Evolutionary conservation across 176 grass and related monocot genomes (phyloP), one percentile per base, ranked within the genome.

Genomic region (Alopecurus myosuroides): DNA sequence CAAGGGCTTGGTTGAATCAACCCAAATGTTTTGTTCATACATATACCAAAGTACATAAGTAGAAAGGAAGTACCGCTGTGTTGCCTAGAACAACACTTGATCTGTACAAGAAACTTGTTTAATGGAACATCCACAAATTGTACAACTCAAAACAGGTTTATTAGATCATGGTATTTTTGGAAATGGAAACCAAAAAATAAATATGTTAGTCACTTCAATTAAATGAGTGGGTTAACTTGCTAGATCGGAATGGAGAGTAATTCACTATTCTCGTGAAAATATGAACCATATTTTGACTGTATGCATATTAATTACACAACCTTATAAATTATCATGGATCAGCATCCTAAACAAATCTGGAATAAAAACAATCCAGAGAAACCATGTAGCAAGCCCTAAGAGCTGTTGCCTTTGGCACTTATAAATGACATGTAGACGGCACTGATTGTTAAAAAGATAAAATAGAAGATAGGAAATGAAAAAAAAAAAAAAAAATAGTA

Each of bases 401-500:
- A 85, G 17, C 28, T 63, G 17, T 53, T 31, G 12, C 4, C 26
- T 58, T 34, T 58, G 26, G 68, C 49, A 35, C 19, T 26, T 74
- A 9, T 11, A 35, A 4, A 67, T 67, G 20, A 28, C 6, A 76
- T 66, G 48, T 26, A 31, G 3, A 84, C 2, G 0, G 9, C 34
- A 39, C 12, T 18, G 6, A 31, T 29, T 79, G 61, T 61, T 90
- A 8, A 76, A 41, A 55, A 9, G 53, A 61, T 28, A 23, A 0
- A 55, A 63, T 28, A 67, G 63, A 70, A 25, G 53, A 30, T 62
- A 14, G 48, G 46, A 14, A 70, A 85, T n/a, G 11, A 41, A 81
- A 78, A 85, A 84, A 61, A 81, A 65, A 25, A 2, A 76, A 68
- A 30, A 58, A n/a, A n/a, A n/a, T 25, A 31, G 36, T 30, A 22